Percentiles rank a stretch among this genome's conserved stretches.
phyloP scores from a whole-genome alignment of 2,329 filamentous ascomycete species.

The Aspergillus costaricaensis region DNA sequence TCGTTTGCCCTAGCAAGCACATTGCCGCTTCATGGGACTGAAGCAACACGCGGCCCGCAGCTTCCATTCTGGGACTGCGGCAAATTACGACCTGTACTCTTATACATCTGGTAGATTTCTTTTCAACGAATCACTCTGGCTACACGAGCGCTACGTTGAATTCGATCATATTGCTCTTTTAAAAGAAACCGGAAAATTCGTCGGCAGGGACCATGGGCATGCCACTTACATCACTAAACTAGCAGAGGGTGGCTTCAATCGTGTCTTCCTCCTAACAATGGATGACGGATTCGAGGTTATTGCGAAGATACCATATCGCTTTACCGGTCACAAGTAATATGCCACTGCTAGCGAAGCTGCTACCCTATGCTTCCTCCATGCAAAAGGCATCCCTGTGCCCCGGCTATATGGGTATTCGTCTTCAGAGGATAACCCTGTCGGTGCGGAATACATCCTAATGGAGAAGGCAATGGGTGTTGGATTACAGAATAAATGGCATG shows the following conservation, averaged over 20 bases:
- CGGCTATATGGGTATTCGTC: constrained; percentile 27
- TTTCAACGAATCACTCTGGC: constrained; percentile 18
- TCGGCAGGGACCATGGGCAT: constrained; percentile 12
- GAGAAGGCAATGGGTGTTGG: constrained; percentile 22
- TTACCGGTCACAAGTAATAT: constrained; percentile 14
- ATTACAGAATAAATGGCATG: constrained; percentile 22
- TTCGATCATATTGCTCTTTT: constrained; percentile 20
- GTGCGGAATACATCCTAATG: constrained; percentile 30
- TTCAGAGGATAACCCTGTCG: constrained; percentile 22
- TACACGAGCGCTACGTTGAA: constrained; percentile 20
- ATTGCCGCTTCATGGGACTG: too few relatives aligned
- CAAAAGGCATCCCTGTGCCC: constrained; percentile 24
- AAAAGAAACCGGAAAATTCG: constrained; percentile 13
- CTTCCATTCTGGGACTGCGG: not conserved
- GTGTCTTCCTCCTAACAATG: constrained; percentile 15
- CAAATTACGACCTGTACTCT: constrained; percentile 7
- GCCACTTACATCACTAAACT: not conserved
- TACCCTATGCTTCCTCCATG: constrained; percentile 22
- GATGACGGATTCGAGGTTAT: constrained; percentile 18
- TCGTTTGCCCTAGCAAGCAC: too few relatives aligned
- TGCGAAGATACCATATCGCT: constrained; percentile 17
- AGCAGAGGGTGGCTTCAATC: constrained; percentile 10
- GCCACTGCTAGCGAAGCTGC: constrained; percentile 30
- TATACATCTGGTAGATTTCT: constrained; percentile 12
- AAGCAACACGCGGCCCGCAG: too few relatives aligned